Conservation (phyloP, 2,329 filamentous ascomycete genomes). For the Ustilaginoidea virens region DNA sequence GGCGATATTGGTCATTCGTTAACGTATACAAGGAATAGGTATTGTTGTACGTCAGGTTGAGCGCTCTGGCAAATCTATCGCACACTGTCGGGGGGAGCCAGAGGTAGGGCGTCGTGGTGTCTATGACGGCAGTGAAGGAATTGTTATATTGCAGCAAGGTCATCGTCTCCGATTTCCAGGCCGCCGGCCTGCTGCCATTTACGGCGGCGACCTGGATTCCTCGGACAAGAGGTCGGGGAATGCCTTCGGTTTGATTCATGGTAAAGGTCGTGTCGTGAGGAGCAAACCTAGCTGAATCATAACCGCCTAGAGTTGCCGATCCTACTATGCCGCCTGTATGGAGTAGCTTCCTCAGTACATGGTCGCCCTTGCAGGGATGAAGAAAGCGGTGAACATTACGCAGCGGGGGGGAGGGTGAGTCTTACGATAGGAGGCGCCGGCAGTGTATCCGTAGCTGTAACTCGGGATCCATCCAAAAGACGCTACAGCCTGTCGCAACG, state of each 20-base stretch:
- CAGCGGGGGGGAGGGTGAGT: too few species aligned
- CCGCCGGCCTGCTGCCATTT: constrained; percentile 12
- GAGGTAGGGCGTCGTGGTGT: constrained; percentile 48
- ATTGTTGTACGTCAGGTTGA: constrained; percentile 51
- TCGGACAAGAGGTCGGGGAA: constrained; percentile 45
- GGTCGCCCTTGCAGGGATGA: too few species aligned
- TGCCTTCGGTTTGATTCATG: constrained; percentile 36
- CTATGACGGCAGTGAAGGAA: constrained; percentile 38
- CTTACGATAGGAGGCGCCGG: constrained; percentile 57
- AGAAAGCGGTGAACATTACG: too few species aligned
- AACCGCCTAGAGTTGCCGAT: constrained; percentile 55
- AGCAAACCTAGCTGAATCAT: constrained; percentile 46
- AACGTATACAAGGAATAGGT: constrained; percentile 50
- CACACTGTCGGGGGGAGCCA: constrained; percentile 48
- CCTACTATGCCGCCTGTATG: constrained; percentile 25
- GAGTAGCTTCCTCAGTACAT: constrained; percentile 4
- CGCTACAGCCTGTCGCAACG: constrained; percentile 42
- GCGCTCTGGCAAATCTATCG: constrained; percentile 44
- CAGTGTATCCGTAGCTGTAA: constrained; percentile 61
- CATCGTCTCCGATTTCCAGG: constrained; percentile 24
- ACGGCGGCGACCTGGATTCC: constrained; percentile 29
- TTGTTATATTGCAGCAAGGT: constrained; percentile 29
- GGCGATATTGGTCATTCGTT: constrained; percentile 36
- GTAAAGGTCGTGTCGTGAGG: constrained; percentile 45
- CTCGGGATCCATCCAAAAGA: constrained; percentile 48